A percentile compares a stretch with the other conserved stretches of the same genome.
Conservation (phyloP, 1,284 basidiomycete species). For the Melanopsichium pennsylvanicum region DNA sequence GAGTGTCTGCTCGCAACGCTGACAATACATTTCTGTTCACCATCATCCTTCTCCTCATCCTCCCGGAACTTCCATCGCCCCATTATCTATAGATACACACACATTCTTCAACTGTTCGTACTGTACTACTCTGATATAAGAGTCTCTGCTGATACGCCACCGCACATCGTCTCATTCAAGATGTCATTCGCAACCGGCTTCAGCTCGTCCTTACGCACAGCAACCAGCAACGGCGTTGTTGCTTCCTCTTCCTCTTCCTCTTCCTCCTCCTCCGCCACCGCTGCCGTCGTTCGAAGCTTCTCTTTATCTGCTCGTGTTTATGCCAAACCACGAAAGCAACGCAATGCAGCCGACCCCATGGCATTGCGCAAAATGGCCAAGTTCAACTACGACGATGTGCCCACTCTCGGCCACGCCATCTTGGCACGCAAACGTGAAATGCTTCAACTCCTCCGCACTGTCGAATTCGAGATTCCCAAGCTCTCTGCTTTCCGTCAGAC, state of each 20-base stretch:
- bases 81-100: too few relatives aligned
- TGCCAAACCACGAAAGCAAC: constrained; percentile 52
- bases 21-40: constrained; percentile 4
- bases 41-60: neutral
- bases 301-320: constrained; percentile 24
- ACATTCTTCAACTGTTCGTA: too few relatives aligned
- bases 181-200: constrained; percentile 23
- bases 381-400: constrained; percentile 63
- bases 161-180: neutral
- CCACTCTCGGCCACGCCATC: constrained; percentile 58
- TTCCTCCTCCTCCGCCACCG: constrained; percentile 4
- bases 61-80: neutral
- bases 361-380: constrained; percentile 50
- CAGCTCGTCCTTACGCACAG: constrained; percentile 24
- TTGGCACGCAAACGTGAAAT: constrained; percentile 56
- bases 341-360: constrained; percentile 44
- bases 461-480: constrained; percentile 62
- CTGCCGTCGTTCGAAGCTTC: constrained; percentile 26
- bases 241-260: constrained; percentile 14
- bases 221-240: constrained; percentile 5
- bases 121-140: too few relatives aligned
- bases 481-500: constrained; percentile 58
- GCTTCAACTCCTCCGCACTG: constrained; percentile 52
- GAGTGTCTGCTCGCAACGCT: neutral
- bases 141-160: too few relatives aligned